These are phyloP conservation scores for Climacium dendroides DNA, from an alignment of 225 moss, liverwort and hornwort species.

Conservation along the genomic window DNA sequence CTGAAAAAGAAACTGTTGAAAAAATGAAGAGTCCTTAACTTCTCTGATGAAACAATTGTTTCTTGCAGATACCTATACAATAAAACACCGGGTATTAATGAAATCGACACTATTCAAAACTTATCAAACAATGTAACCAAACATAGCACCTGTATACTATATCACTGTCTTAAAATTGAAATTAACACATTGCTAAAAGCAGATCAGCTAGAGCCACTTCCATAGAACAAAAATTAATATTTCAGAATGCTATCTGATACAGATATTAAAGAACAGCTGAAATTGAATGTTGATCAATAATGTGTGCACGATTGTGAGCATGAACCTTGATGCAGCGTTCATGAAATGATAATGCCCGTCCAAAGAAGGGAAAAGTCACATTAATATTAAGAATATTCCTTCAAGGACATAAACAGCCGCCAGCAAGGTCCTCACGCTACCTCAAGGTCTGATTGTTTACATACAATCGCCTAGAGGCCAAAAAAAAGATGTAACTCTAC, in stretches of 20 bases:
- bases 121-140: neutral
- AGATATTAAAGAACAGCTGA: neutral
- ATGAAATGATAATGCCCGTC: neutral
- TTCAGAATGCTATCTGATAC: neutral
- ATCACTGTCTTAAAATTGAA: neutral
- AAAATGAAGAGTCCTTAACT: constrained; percentile 23
- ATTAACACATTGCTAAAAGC: neutral
- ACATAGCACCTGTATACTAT: neutral
- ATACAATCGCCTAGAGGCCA: neutral
- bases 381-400: neutral
- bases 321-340: neutral
- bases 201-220: neutral
- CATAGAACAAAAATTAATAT: neutral
- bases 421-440: neutral
- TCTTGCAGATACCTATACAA: constrained; percentile 40
- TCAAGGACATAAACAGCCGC: neutral
- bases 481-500: neutral
- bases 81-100: neutral
- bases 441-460: neutral
- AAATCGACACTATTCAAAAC: neutral
- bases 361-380: neutral
- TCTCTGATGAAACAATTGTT: constrained; percentile 15
- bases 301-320: neutral
- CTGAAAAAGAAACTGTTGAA: constrained; percentile 58
- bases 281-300: neutral